Conservation (phyloP, 768 basidiomycete species). For the Tephrocybe sp. region DNA sequence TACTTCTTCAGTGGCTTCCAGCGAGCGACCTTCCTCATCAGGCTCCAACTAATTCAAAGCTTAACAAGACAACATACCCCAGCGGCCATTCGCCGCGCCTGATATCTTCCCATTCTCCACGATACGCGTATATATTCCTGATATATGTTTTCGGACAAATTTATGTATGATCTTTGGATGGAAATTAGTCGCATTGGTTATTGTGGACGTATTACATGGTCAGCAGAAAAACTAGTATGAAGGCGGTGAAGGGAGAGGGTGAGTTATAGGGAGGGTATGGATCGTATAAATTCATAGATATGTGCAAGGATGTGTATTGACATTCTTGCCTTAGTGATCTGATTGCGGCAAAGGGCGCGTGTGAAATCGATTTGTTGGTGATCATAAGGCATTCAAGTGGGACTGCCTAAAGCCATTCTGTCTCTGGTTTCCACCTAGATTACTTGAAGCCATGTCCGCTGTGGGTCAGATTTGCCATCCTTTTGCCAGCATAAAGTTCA, state of each 20-base stretch:
- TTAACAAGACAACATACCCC: slow-evolving; percentile 7
- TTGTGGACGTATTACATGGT: slow-evolving; percentile 13
- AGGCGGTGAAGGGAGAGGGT: slow-evolving; percentile 1
- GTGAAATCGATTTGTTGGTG: slow-evolving; percentile 66
- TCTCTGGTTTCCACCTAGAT: slow-evolving; percentile 20
- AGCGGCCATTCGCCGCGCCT: slow-evolving; percentile 13
- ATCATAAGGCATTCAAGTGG: slow-evolving; percentile 13
- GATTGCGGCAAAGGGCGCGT: slow-evolving; percentile 54
- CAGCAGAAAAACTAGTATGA: neutral
- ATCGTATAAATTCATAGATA: too few relatives aligned
- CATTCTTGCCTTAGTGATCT: slow-evolving; percentile 1
- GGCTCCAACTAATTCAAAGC: slow-evolving; percentile 8
- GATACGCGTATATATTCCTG: slow-evolving; percentile 13
- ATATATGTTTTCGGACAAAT: slow-evolving; percentile 13
- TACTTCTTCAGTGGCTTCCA: slow-evolving; percentile 18
- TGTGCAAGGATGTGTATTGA: neutral
- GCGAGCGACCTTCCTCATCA: slow-evolving; percentile 10
- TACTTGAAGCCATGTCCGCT: slow-evolving; percentile 47
- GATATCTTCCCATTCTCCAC: slow-evolving; percentile 1
- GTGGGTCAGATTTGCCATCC: slow-evolving; percentile 30
- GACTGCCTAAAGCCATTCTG: slow-evolving; percentile 20
- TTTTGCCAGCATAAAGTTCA: neutral
- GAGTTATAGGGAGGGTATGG: neutral
- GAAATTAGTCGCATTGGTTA: slow-evolving; percentile 17
- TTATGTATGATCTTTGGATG: slow-evolving; percentile 18